Conservation (phyloP, 2,329 filamentous ascomycete species). For the Xylariaceae sp. region DNA sequence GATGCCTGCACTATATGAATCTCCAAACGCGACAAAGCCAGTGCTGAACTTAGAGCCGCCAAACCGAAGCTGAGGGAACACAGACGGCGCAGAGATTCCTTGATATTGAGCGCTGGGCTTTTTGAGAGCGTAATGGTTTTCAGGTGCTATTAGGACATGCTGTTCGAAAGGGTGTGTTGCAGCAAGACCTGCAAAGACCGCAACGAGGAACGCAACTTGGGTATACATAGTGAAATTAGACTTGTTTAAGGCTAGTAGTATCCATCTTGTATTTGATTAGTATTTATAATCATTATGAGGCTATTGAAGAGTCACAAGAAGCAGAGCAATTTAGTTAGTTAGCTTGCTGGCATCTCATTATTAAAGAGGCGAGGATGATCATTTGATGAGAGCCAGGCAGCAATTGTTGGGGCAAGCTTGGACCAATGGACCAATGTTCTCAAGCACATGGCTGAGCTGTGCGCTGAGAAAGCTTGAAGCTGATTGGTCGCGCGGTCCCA, state of each 20-base stretch:
- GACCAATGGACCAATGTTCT: slow-evolving; percentile 34
- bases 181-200: neutral
- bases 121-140: slow-evolving; percentile 28
- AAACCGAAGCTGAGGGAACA: neutral
- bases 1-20: slow-evolving; percentile 57
- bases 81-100: slow-evolving; percentile 10
- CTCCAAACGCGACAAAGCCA: slow-evolving; percentile 53
- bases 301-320: neutral
- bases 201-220: neutral
- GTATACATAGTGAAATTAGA: slow-evolving; percentile 31
- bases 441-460: slow-evolving; percentile 32
- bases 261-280: neutral
- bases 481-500: slow-evolving; percentile 11
- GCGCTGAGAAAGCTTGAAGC: neutral
- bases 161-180: slow-evolving; percentile 5
- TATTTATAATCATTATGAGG: neutral
- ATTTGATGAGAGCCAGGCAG: slow-evolving; percentile 23
- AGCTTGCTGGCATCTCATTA: neutral
- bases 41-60: slow-evolving; percentile 1
- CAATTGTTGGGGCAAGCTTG: slow-evolving; percentile 19
- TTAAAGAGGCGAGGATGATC: neutral
- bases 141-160: slow-evolving; percentile 12
- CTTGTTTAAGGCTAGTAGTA: slow-evolving; percentile 10
- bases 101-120: neutral
- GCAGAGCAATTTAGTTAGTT: neutral